Evolutionary conservation across 1,284 basidiomycete species (phyloP).

Genomic region (Taiwanofungus camphoratus): DNA sequence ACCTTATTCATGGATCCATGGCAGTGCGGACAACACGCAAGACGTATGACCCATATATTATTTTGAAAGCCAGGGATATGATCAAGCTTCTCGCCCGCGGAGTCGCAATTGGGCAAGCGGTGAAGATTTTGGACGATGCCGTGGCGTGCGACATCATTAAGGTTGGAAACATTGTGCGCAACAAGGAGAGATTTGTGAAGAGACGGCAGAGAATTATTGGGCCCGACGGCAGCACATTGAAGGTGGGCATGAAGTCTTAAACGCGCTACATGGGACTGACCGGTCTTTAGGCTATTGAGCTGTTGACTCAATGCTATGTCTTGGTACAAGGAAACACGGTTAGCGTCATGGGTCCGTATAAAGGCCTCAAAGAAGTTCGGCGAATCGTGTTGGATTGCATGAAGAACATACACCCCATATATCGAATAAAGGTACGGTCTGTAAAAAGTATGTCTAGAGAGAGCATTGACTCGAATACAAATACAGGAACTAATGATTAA

Average conservation of each 20-base stretch:
- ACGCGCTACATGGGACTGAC: background rate
- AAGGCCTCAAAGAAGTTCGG: conserved; percentile 93
- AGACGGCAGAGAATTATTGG: conserved; percentile 95
- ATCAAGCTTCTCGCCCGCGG: conserved; percentile 93
- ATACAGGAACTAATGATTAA: conserved; percentile 95
- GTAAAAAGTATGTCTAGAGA: background rate
- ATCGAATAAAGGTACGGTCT: conserved; percentile 84
- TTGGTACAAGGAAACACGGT: conserved; percentile 98
- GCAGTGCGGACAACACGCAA: conserved; percentile 95
- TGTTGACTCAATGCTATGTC: conserved; percentile 95
- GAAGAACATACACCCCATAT: conserved; percentile 99
- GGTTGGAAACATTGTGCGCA: conserved; percentile 90
- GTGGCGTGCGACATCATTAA: conserved; percentile 97
- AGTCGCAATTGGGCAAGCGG: conserved; percentile 79
- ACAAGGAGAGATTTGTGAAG: conserved; percentile 98
- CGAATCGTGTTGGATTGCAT: conserved; percentile 97
- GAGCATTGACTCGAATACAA: background rate
- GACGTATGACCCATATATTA: conserved; percentile 94
- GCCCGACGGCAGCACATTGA: conserved; percentile 93
- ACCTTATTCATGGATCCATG: conserved; percentile 97
- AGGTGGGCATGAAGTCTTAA: conserved; percentile 46
- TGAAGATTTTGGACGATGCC: conserved; percentile 88
- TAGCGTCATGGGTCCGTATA: conserved; percentile 95
- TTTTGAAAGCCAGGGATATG: conserved; percentile 94
- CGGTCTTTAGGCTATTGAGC: conserved; percentile 82